Percentiles rank a stretch among this genome's conserved stretches.
These are phyloP conservation scores for Eimeria praecox DNA, from an alignment of 169 alveolate genomes.

Conservation along the genomic window DNA sequence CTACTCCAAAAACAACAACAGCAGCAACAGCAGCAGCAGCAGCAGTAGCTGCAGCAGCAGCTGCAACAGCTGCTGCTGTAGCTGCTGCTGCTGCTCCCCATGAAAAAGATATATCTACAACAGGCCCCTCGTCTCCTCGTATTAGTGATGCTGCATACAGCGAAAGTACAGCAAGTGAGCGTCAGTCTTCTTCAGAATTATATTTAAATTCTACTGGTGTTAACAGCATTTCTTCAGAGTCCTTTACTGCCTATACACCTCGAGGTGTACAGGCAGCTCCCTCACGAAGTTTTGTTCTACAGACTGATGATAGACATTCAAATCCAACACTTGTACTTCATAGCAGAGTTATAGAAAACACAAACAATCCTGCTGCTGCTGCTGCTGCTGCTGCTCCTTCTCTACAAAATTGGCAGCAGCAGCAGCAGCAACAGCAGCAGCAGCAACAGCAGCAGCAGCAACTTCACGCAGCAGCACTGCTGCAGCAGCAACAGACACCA, in stretches of 20 bases:
- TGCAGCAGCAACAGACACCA: background rate
- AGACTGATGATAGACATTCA: background rate
- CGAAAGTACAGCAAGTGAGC: slow-evolving; percentile 30
- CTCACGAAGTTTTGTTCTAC: background rate
- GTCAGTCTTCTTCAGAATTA: slow-evolving; percentile 5
- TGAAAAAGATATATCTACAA: background rate
- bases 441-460: background rate
- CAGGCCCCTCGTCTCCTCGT: slow-evolving; percentile 17
- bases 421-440: background rate
- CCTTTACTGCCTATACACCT: no score
- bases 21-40: background rate
- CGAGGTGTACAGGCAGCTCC: background rate
- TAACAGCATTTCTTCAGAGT: no score
- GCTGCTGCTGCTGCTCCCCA: background rate
- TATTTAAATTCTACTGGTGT: background rate
- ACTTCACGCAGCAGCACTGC: slow-evolving; percentile 18
- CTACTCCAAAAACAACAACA: background rate
- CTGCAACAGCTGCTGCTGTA: background rate
- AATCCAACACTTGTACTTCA: slow-evolving; percentile 16
- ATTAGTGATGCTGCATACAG: slow-evolving; percentile 35
- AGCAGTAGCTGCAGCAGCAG: background rate
- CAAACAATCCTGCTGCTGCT: background rate
- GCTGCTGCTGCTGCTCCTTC: background rate
- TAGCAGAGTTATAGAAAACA: background rate
- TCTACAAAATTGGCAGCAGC: no score